Conservation (phyloP, 176 grass and related monocot species). For the Hyparrhenia diplandra region DNA sequence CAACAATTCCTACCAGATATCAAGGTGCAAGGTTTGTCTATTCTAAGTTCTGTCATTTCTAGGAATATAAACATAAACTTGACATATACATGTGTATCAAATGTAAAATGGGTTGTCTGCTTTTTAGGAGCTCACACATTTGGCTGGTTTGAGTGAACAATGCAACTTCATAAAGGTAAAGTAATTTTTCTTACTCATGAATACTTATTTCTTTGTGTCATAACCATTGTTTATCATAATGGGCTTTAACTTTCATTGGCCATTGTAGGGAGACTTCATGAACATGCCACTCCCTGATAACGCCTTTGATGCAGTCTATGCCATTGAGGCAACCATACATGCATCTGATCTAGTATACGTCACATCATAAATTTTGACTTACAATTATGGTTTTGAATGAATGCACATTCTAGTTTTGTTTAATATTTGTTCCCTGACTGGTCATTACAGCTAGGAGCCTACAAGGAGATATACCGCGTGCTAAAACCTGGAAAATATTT, state of each 20-base stretch:
- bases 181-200: not conserved
- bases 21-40: conserved; percentile 47
- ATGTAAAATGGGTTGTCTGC: not conserved
- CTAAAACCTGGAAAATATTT: conserved; percentile 42
- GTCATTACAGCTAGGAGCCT: conserved; percentile 19
- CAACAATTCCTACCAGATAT: conserved; percentile 79
- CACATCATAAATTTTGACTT: not conserved
- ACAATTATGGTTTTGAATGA: not conserved
- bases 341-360: conserved; percentile 44
- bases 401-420: not conserved
- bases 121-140: conserved; percentile 41
- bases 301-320: conserved; percentile 51
- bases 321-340: conserved; percentile 66
- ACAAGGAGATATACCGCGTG: conserved; percentile 43
- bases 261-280: conserved; percentile 75
- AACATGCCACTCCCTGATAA: conserved; percentile 59
- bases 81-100: not conserved
- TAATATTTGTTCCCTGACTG: not conserved
- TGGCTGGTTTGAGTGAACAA: conserved; percentile 39
- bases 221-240: not conserved
- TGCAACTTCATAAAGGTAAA: conserved; percentile 68
- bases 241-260: not conserved
- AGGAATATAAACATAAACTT: not conserved
- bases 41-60: not conserved
- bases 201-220: not conserved